These are phyloP conservation scores for Solanum medicagineum DNA, from an alignment of 257 asterid genomes.

Conservation along the genomic window DNA sequence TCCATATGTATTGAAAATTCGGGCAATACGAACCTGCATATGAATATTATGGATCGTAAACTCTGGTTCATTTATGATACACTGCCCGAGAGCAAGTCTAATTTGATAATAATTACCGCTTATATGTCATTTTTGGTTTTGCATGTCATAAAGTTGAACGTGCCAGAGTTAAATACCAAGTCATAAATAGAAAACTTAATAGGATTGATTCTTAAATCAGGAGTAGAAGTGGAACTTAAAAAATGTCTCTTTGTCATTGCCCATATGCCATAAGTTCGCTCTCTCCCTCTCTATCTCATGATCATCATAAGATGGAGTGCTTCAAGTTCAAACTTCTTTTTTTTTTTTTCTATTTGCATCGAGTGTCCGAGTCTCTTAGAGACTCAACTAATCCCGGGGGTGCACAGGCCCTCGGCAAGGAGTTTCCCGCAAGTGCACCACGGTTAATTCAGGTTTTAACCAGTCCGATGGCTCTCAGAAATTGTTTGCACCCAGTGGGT, in stretches of 20 bases:
- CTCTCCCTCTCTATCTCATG: background rate
- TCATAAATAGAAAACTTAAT: background rate
- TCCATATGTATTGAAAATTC: constrained; percentile 92
- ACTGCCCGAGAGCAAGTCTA: background rate
- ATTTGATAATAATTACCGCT: background rate
- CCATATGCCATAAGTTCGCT: background rate
- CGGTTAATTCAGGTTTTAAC: too few species aligned
- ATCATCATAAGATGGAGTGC: background rate
- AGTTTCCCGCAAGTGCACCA: too few species aligned
- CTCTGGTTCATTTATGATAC: background rate
- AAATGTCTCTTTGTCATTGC: background rate
- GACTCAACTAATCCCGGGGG: too few species aligned
- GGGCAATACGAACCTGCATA: constrained; percentile 89
- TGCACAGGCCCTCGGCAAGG: too few species aligned
- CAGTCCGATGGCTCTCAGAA: too few species aligned
- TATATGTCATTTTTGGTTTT: background rate
- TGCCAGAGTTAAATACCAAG: background rate
- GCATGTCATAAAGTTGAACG: background rate
- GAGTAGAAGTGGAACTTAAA: background rate
- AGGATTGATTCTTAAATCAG: background rate
- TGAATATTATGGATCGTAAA: background rate
- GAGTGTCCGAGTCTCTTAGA: too few species aligned
- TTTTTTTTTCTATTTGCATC: too few species aligned
- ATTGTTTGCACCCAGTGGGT: too few species aligned
- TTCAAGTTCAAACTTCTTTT: background rate